Conservation (phyloP, 441 rosid genomes). For the Omphalea diandra region DNA sequence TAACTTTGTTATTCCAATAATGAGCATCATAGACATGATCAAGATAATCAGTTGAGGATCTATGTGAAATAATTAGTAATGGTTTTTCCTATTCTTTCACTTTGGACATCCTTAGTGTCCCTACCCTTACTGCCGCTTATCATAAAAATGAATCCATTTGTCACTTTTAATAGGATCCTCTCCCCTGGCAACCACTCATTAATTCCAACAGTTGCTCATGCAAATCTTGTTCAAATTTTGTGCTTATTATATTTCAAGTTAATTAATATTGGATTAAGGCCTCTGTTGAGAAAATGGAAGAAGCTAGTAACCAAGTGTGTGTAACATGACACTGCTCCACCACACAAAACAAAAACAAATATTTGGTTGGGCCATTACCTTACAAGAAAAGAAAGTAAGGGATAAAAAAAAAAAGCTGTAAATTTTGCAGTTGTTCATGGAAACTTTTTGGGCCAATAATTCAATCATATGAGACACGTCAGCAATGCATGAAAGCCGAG, state of each 20-base stretch:
- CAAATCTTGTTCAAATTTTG: constrained; percentile 31
- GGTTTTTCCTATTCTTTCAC: constrained; percentile 42
- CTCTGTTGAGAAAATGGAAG: not conserved
- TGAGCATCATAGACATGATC: constrained; percentile 49
- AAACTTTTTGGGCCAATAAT: constrained; percentile 48
- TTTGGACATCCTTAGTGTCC: constrained; percentile 36
- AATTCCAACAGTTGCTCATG: constrained; percentile 27
- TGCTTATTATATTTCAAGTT: constrained; percentile 16
- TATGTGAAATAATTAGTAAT: constrained; percentile 56
- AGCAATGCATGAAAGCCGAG: constrained; percentile 34
- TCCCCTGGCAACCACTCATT: constrained; percentile 26
- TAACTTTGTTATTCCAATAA: constrained; percentile 43
- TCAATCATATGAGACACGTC: constrained; percentile 49
- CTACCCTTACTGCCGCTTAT: constrained; percentile 34
- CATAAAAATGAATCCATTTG: constrained; percentile 33
- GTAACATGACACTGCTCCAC: too few relatives aligned
- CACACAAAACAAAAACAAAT: constrained; percentile 18
- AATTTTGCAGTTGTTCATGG: constrained; percentile 32
- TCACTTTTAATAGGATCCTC: constrained; percentile 39
- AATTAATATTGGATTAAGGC: not conserved
- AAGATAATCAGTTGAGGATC: constrained; percentile 53
- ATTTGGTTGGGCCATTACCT: constrained; percentile 31
- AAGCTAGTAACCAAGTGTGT: too few relatives aligned
- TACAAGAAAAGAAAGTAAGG: constrained; percentile 13
- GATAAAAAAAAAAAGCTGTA: constrained; percentile 26